phyloP scores from a whole-genome alignment of 2,329 filamentous ascomycete species.

The Monilinia fructigena region DNA sequence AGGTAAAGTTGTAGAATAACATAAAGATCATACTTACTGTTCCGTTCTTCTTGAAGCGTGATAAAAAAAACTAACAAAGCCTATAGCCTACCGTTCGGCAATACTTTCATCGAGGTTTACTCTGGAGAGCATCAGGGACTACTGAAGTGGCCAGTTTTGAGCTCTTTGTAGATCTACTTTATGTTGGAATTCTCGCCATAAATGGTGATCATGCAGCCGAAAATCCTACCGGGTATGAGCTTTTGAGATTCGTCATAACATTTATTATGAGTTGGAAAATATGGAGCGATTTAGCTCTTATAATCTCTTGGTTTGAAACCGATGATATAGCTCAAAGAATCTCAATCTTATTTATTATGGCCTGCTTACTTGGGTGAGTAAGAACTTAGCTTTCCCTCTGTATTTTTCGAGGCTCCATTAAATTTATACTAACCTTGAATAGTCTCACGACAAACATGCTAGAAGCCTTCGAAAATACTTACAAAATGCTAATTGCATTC shows the following conservation, averaged over 20 bases:
- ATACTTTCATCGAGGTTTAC: conserved; percentile 63
- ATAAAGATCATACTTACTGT: not conserved
- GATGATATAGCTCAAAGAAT: conserved; percentile 60
- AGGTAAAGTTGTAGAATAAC: conserved; percentile 30
- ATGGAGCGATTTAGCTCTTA: conserved; percentile 57
- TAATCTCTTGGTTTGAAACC: conserved; percentile 60
- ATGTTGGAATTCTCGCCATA: conserved; percentile 57
- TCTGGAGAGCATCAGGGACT: conserved; percentile 58
- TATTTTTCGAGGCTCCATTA: not conserved
- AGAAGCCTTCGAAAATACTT: conserved; percentile 56
- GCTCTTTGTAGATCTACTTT: conserved; percentile 63
- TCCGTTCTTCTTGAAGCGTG: not conserved
- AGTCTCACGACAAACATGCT: conserved; percentile 62
- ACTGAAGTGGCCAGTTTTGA: conserved; percentile 64
- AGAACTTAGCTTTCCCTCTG: not conserved
- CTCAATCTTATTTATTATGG: conserved; percentile 59
- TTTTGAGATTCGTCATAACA: conserved; percentile 60
- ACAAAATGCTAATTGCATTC: conserved; percentile 58
- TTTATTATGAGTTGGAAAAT: conserved; percentile 61
- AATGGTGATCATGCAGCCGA: conserved; percentile 61
- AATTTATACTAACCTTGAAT: conserved; percentile 15
- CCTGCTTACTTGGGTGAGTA: conserved; percentile 55
- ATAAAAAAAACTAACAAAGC: not conserved
- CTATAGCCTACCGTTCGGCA: conserved; percentile 56
- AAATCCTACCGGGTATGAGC: conserved; percentile 51